Evolutionary conservation across 495 filamentous ascomycete genomes (phyloP).

Genomic region (Penicillium arizonense): DNA sequence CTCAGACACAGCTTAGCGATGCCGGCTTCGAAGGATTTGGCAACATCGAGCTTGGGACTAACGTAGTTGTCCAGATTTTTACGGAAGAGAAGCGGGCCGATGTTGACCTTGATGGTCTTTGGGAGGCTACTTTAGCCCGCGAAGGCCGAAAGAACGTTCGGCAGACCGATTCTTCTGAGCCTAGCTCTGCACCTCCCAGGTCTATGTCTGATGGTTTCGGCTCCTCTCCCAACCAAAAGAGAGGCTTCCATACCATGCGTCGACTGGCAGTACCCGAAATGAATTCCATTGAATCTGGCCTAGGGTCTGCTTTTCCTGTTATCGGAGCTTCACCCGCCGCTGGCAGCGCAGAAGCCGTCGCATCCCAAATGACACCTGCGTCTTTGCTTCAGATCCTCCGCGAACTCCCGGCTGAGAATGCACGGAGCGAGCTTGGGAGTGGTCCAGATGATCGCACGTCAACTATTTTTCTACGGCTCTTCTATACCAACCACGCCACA

Average conservation of each 20-base stretch:
- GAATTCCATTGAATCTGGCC: neutral
- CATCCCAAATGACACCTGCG: constrained; percentile 8
- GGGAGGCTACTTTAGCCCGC: constrained; percentile 55
- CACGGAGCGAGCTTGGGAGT: constrained; percentile 36
- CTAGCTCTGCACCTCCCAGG: constrained; percentile 17
- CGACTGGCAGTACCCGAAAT: constrained; percentile 9
- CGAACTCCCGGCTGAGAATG: constrained; percentile 26
- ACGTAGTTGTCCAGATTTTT: constrained; percentile 86
- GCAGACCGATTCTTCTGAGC: constrained; percentile 9
- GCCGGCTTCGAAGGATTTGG: constrained; percentile 71
- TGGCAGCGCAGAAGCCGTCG: constrained; percentile 2
- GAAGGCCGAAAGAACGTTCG: constrained; percentile 32
- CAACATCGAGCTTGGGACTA: constrained; percentile 49
- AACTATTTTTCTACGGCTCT: constrained; percentile 48
- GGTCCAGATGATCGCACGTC: constrained; percentile 40
- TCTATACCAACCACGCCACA: constrained; percentile 35
- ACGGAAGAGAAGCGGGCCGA: constrained; percentile 82
- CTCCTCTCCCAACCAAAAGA: constrained; percentile 14
- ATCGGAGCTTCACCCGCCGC: neutral
- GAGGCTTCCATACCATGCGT: constrained; percentile 19
- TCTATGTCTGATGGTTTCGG: constrained; percentile 20
- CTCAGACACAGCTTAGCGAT: constrained; percentile 34
- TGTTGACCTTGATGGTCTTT: constrained; percentile 78
- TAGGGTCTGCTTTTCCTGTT: neutral
- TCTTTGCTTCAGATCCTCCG: constrained; percentile 38